Percentiles rank a stretch among this genome's conserved stretches.
phyloP scores from a whole-genome alignment of 257 asterid genomes.

The Ligustrum vulgare region DNA sequence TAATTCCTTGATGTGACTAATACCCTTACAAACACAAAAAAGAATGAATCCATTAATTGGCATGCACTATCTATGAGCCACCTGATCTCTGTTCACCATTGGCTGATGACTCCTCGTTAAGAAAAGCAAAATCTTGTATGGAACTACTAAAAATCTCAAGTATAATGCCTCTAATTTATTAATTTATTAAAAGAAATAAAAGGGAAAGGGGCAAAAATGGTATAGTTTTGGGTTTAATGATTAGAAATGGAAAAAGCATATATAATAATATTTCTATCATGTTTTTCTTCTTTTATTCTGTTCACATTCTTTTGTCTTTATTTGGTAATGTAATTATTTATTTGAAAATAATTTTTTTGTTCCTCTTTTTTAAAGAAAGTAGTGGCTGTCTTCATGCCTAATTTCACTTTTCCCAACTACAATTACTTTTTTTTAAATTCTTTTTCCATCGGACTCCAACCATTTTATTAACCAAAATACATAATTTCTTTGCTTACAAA shows the following conservation, averaged over 20 bases:
- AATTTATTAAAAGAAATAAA: neutral
- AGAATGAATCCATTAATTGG: neutral
- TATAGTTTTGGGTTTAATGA: neutral
- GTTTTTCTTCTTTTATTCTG: slow-evolving; percentile 21
- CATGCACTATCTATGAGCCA: slow-evolving; percentile 1
- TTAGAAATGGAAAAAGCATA: slow-evolving; percentile 12
- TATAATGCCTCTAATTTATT: neutral
- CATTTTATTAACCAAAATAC: slow-evolving; percentile 85
- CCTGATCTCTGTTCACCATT: neutral
- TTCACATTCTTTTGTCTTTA: slow-evolving; percentile 25
- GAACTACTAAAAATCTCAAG: neutral
- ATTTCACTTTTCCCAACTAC: slow-evolving; percentile 95
- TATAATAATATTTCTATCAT: slow-evolving; percentile 14
- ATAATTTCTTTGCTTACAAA: slow-evolving; percentile 51
- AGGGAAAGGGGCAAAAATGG: neutral
- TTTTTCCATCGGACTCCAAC: slow-evolving; percentile 73
- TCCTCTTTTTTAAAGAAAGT: slow-evolving; percentile 33
- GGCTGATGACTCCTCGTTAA: neutral
- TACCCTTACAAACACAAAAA: neutral
- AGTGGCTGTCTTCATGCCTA: slow-evolving; percentile 81
- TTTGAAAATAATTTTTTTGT: slow-evolving; percentile 14
- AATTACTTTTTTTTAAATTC: slow-evolving; percentile 28
- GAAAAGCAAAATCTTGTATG: neutral
- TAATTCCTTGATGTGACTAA: no score
- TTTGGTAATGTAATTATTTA: slow-evolving; percentile 28